Percentiles rank a stretch among this genome's conserved stretches.
These are phyloP conservation scores for Cladophialophora exuberans DNA, from an alignment of 2,329 filamentous ascomycete species.

Conservation along the genomic window DNA sequence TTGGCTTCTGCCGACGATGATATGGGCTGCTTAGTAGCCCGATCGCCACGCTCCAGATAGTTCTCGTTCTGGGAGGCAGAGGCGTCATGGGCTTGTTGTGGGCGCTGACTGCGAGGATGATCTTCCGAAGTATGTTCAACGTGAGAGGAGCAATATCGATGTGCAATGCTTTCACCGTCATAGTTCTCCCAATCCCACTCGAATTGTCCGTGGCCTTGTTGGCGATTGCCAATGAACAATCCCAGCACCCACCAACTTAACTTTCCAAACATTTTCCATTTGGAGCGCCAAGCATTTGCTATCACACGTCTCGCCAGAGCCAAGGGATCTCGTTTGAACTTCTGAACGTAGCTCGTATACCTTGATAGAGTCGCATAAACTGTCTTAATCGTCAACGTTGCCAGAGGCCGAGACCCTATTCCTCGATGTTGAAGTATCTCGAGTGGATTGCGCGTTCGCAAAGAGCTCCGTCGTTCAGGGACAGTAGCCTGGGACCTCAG, in stretches of 20 bases:
- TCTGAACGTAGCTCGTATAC: slow-evolving; percentile 30
- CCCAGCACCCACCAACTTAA: slow-evolving; percentile 44
- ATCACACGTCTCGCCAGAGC: slow-evolving; percentile 38
- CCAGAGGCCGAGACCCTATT: slow-evolving; percentile 27
- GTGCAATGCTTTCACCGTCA: slow-evolving; percentile 31
- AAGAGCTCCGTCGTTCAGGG: slow-evolving; percentile 4
- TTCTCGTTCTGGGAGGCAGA: neutral
- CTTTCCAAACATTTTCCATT: slow-evolving; percentile 37
- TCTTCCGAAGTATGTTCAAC: slow-evolving; percentile 6
- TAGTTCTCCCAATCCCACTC: slow-evolving; percentile 30
- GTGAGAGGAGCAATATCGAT: slow-evolving; percentile 14
- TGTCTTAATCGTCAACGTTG: slow-evolving; percentile 30
- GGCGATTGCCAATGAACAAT: slow-evolving; percentile 34
- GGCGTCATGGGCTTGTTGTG: neutral
- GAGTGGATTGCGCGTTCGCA: slow-evolving; percentile 14
- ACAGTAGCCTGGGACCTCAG: neutral
- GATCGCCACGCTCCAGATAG: slow-evolving; percentile 2
- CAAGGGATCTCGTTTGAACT: slow-evolving; percentile 30
- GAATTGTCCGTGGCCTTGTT: slow-evolving; percentile 11
- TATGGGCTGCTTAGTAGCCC: neutral
- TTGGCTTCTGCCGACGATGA: neutral
- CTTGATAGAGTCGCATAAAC: slow-evolving; percentile 33
- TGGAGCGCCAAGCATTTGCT: slow-evolving; percentile 40
- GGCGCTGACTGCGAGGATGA: neutral
- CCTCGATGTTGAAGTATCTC: slow-evolving; percentile 30